phyloP scores from a whole-genome alignment of 2,329 filamentous ascomycete species.

The Geosmithia morbida region DNA sequence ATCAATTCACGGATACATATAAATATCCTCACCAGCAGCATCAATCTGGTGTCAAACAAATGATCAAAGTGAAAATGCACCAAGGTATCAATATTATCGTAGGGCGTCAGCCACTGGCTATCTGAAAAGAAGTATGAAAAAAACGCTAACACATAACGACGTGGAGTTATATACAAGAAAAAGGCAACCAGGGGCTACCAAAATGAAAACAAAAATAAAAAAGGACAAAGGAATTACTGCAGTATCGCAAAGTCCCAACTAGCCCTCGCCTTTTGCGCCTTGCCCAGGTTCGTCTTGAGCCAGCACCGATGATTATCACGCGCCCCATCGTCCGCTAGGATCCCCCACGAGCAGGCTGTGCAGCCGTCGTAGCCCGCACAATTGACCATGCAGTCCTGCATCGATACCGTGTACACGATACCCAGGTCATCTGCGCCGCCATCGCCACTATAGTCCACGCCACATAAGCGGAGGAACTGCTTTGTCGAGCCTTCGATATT shows the following conservation, averaged over 20 bases:
- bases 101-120: no score
- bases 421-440: conserved; percentile 18
- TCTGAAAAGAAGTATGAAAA: not conserved
- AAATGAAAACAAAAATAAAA: not conserved
- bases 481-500: conserved; percentile 22
- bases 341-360: conserved; percentile 29
- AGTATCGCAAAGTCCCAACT: conserved; percentile 28
- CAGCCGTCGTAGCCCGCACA: conserved; percentile 24
- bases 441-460: conserved; percentile 23
- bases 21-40: no score
- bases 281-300: conserved; percentile 23
- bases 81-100: not conserved
- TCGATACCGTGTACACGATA: conserved; percentile 19
- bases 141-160: not conserved
- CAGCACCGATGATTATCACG: conserved; percentile 25
- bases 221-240: not conserved
- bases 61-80: no score
- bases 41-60: no score
- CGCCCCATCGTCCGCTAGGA: conserved; percentile 20
- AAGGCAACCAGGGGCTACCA: not conserved
- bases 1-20: no score
- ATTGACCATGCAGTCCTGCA: conserved; percentile 28
- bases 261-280: conserved; percentile 13
- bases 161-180: not conserved
- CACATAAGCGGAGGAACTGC: conserved; percentile 27